A percentile compares a stretch with the other conserved stretches of the same genome.
Conservation (phyloP, 2,329 filamentous ascomycete genomes). For the Penicillium digitatum region DNA sequence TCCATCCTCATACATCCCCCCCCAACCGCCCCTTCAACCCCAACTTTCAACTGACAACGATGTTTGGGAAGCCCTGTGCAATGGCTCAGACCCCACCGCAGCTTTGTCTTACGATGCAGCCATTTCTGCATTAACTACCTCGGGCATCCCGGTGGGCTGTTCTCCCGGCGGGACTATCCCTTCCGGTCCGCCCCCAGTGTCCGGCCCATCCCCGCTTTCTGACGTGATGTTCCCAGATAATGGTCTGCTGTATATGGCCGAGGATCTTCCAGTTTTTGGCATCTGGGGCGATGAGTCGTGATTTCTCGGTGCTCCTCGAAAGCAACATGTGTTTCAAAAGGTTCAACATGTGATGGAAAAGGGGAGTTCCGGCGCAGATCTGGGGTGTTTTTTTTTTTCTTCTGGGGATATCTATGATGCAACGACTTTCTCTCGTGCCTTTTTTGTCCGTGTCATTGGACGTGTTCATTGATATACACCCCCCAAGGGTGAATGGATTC, state of each 20-base stretch:
- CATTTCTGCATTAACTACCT: constrained; percentile 34
- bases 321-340: background rate
- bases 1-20: constrained; percentile 13
- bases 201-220: constrained; percentile 31
- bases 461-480: background rate
- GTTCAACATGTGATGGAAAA: background rate
- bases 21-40: constrained; percentile 10
- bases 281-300: constrained; percentile 29
- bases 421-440: background rate
- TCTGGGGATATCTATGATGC: background rate
- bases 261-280: constrained; percentile 33
- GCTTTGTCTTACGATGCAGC: constrained; percentile 29
- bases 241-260: constrained; percentile 34
- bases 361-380: background rate
- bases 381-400: background rate
- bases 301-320: background rate
- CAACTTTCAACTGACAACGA: constrained; percentile 16
- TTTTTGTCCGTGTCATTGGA: background rate
- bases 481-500: background rate
- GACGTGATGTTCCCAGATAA: constrained; percentile 34
- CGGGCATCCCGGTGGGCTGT: constrained; percentile 32
- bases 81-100: constrained; percentile 14
- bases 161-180: constrained; percentile 31
- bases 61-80: constrained; percentile 31
- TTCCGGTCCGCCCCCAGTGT: constrained; percentile 11